phyloP scores from a whole-genome alignment of 2,329 filamentous ascomycete genomes.

The Phaeosphaeriaceae sp. region DNA sequence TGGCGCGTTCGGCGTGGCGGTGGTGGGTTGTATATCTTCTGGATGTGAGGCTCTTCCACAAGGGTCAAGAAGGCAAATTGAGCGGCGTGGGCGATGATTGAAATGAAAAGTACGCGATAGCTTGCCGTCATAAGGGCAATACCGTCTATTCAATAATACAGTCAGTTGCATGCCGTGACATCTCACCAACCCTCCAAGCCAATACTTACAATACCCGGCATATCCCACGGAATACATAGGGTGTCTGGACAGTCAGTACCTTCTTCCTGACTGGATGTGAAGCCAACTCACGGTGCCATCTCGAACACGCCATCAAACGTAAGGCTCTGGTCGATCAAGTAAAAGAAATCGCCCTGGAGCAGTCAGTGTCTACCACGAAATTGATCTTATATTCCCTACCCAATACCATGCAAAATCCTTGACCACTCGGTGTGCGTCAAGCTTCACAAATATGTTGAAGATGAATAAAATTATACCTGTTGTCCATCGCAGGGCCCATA shows the following conservation, averaged over 20 bases:
- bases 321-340: conserved; percentile 94
- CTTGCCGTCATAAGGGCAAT: conserved; percentile 98
- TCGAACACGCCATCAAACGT: conserved; percentile 99
- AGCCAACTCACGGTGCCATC: conserved; percentile 73
- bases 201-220: conserved; percentile 74
- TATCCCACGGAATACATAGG: conserved; percentile 66
- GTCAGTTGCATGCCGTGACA: background rate
- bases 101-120: conserved; percentile 97
- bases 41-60: conserved; percentile 97
- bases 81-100: conserved; percentile 89
- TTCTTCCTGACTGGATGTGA: background rate
- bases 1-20: conserved; percentile 72
- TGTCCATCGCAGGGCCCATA: conserved; percentile 78
- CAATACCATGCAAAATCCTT: conserved; percentile 99
- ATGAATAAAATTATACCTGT: conserved; percentile 76
- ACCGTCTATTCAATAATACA: conserved; percentile 53
- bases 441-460: conserved; percentile 68
- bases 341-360: conserved; percentile 91
- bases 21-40: conserved; percentile 94
- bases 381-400: background rate
- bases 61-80: conserved; percentile 92
- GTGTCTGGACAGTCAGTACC: conserved; percentile 12
- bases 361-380: background rate
- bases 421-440: conserved; percentile 96
- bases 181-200: background rate